phyloP scores from a whole-genome alignment of 2,329 filamentous ascomycete species.

The Colletotrichum somersetense region DNA sequence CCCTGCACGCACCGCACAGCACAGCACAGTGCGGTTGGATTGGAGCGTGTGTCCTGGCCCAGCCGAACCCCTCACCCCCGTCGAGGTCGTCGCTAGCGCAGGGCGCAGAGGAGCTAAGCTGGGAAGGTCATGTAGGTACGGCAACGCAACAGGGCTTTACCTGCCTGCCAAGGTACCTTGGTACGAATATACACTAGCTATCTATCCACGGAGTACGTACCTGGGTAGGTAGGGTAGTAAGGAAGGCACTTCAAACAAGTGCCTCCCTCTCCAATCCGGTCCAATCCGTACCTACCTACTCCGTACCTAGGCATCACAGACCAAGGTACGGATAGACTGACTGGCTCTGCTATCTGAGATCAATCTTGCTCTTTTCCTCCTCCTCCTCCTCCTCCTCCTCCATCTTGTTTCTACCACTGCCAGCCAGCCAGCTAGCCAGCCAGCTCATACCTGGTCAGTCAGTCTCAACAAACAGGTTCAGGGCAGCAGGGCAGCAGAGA shows the following conservation, averaged over 20 bases:
- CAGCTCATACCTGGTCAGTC: constrained; percentile 6
- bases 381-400: background rate
- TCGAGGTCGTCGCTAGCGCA: constrained; percentile 12
- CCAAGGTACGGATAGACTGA: background rate
- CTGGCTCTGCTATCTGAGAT: background rate
- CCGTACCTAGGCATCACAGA: too few relatives aligned
- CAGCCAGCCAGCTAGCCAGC: background rate
- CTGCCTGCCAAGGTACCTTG: background rate
- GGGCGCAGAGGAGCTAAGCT: constrained; percentile 6
- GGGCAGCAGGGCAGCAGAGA: background rate
- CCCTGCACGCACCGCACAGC: constrained; percentile 24
- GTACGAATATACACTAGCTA: background rate
- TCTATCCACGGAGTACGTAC: too few relatives aligned
- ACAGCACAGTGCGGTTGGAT: constrained; percentile 14
- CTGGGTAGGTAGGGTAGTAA: too few relatives aligned
- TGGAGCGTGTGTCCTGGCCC: constrained; percentile 15
- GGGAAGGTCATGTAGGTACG: constrained; percentile 5
- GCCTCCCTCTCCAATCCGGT: too few relatives aligned
- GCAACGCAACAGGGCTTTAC: constrained; percentile 26
- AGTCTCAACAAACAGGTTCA: background rate
- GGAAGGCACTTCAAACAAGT: too few relatives aligned
- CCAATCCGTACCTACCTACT: too few relatives aligned
- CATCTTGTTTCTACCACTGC: background rate
- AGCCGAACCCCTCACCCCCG: constrained; percentile 10
- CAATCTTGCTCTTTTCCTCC: background rate